These are phyloP conservation scores for Vicia sativa DNA, from an alignment of 306 rosid species.

Conservation along the genomic window DNA sequence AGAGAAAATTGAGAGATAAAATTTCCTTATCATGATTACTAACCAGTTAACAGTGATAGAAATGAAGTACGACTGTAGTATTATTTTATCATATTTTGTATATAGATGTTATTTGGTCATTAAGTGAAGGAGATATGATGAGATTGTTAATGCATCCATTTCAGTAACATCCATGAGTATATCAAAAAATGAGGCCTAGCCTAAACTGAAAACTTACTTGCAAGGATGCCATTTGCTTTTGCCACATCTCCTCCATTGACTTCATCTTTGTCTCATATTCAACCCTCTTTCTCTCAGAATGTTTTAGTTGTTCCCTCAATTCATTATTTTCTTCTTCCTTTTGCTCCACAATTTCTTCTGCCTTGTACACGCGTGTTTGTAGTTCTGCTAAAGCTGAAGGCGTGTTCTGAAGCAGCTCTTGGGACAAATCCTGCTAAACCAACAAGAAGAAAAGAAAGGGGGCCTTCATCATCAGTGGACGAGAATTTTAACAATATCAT, in stretches of 20 bases:
- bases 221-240: conserved; percentile 91
- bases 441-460: conserved; percentile 8
- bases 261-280: conserved; percentile 90
- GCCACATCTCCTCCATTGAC: conserved; percentile 92
- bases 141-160: conserved; percentile 27
- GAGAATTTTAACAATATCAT: conserved; percentile 15
- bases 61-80: too few species aligned
- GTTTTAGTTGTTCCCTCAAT: conserved; percentile 74
- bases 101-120: too few species aligned
- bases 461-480: conserved; percentile 10
- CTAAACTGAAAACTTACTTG: conserved; percentile 71
- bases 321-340: conserved; percentile 83
- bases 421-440: conserved; percentile 51
- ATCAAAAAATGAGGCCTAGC: conserved; percentile 30
- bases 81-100: too few species aligned
- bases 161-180: conserved; percentile 14
- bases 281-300: conserved; percentile 72
- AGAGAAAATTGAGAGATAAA: neutral
- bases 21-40: neutral
- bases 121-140: conserved; percentile 5
- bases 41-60: neutral
- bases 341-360: conserved; percentile 71
- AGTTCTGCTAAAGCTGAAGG: conserved; percentile 66
- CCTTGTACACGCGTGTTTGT: conserved; percentile 62
- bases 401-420: conserved; percentile 51